Base-by-base conservation (phyloP, 208 protist species). In the Chromosphaera perkinsii region DNA sequence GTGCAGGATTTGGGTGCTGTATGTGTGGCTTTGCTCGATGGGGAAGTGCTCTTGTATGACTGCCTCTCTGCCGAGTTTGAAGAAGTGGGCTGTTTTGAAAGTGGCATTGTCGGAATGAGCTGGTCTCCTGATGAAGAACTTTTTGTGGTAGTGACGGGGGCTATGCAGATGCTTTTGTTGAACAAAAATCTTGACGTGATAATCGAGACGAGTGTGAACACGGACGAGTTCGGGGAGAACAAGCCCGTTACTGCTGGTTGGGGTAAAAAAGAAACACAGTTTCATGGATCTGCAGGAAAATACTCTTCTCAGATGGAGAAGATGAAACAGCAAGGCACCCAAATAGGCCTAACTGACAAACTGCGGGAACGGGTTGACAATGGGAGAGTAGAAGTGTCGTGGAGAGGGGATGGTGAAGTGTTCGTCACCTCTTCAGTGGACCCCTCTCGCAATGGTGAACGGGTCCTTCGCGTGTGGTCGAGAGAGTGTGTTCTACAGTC, bases 401-500 rank as follows among this genome's bases (percentile, higher is more conserved):
- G 79, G 79, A 59, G 79, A 33, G 76, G 73, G 3, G 79, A 84
- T 56, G 79, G 76, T 27, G 56, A 79, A 67, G 77, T 57, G 43
- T 82, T 84, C 65, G 68, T 42, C 5, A 47, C 59, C 20, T 64
- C 31, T 31, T 5, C 48, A 62, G 47, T 45, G 51, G 42, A 12
- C 37, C 29, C 55, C 31, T 9, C 24, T 5, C 43, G 12, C 5
- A 35, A 32, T 31, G 17, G 37, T 29, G 9, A n/a, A 9, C 40
- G 66, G 14, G 3, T 62, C 3, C 9, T 81, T 5, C 49, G 73
- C 20, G 51, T 80, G 33, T 82, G 33, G 24, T 59, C 58, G 12
- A 68, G 77, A 51, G 52, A 65, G 3, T 62, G 73, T 14, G 27
- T 55, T 7, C 55, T 84, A 20, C 58, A 70, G 31, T 59, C 67